Evolutionary conservation across 2,329 filamentous ascomycete genomes (phyloP).

Genomic region (Colletotrichum cereale): DNA sequence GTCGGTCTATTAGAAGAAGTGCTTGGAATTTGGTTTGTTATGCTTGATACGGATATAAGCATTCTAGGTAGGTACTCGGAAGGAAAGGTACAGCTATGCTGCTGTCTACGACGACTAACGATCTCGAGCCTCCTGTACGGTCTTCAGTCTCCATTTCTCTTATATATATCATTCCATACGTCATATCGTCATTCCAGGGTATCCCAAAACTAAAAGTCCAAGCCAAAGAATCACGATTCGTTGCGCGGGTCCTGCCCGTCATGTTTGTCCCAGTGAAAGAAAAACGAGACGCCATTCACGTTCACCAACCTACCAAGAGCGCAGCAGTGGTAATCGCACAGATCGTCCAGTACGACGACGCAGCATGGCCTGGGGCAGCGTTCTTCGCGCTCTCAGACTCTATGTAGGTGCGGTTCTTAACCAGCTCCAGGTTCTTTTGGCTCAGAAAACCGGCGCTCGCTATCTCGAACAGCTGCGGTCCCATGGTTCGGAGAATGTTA

Average conservation of each 20-base stretch:
- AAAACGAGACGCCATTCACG: background rate
- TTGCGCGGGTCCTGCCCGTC: conserved; percentile 39
- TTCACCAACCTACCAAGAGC: conserved; percentile 21
- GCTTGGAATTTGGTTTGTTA: background rate
- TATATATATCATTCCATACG: conserved; percentile 34
- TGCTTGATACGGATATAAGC: conserved; percentile 24
- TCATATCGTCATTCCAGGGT: conserved; percentile 40
- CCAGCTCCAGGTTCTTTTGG: conserved; percentile 44
- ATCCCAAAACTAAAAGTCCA: conserved; percentile 36
- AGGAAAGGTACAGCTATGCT: background rate
- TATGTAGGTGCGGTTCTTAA: conserved; percentile 40
- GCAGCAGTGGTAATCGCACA: conserved; percentile 5
- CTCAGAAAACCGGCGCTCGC: conserved; percentile 57
- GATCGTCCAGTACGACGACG: conserved; percentile 19
- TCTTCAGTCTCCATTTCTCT: conserved; percentile 41
- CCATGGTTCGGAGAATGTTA: conserved; percentile 67
- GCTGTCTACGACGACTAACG: background rate
- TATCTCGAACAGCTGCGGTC: conserved; percentile 61
- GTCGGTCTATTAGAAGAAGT: background rate
- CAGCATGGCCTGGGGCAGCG: conserved; percentile 20
- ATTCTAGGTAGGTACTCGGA: conserved; percentile 37
- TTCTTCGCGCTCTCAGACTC: conserved; percentile 40
- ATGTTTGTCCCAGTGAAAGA: conserved; percentile 3
- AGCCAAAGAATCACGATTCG: conserved; percentile 23
- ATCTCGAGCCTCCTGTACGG: conserved; percentile 7